Evolutionary conservation across 495 filamentous ascomycete species (phyloP).

Genomic region (Penicillium verhagenii): DNA sequence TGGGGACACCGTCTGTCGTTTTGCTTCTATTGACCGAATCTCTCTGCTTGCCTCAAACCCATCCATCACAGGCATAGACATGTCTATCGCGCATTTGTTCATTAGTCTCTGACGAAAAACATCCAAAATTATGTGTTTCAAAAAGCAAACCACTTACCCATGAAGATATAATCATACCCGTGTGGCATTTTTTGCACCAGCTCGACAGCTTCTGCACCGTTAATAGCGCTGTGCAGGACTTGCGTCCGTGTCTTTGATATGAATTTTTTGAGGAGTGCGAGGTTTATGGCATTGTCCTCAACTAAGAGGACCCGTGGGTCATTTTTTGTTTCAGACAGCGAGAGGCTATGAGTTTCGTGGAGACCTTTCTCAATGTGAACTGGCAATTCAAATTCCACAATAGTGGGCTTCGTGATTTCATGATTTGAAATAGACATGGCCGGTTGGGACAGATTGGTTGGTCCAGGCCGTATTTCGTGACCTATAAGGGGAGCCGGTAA

Average conservation of each 20-base stretch:
- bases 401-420: not conserved
- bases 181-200: conserved; percentile 14
- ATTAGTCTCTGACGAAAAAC: not conserved
- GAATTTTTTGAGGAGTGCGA: conserved; percentile 53
- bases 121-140: not conserved
- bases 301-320: conserved; percentile 51
- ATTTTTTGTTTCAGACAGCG: not conserved
- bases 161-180: conserved; percentile 41
- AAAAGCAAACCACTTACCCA: conserved; percentile 24
- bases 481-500: not conserved
- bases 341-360: not conserved
- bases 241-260: conserved; percentile 36
- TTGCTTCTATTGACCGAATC: conserved; percentile 45
- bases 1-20: conserved; percentile 29
- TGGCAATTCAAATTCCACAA: not conserved
- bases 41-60: conserved; percentile 57
- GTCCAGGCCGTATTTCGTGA: not conserved
- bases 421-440: not conserved
- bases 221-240: conserved; percentile 30
- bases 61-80: conserved; percentile 66
- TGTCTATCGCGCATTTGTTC: conserved; percentile 33
- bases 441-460: not conserved
- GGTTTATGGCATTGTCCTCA: conserved; percentile 66
- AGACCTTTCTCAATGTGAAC: not conserved
- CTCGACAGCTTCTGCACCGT: conserved; percentile 39